Evolutionary conservation across 1,139 yeast species (phyloP).

Genomic region (Taphrina betulina): DNA sequence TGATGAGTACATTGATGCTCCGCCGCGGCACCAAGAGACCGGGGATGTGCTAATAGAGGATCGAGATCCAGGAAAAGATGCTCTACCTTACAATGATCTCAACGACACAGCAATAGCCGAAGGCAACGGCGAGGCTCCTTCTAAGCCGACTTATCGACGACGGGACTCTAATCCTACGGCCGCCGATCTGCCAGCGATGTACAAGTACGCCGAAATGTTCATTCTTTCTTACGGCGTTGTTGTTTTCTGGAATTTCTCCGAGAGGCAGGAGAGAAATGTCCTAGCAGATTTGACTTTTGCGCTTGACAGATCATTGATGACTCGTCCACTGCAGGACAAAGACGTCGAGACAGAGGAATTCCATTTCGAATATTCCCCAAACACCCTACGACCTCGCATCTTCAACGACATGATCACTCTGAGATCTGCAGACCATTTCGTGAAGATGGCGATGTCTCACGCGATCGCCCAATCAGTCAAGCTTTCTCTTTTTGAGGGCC

Average conservation of each 20-base stretch:
- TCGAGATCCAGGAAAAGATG: not conserved
- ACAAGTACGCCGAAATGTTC: constrained; percentile 50
- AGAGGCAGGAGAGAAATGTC: constrained; percentile 85
- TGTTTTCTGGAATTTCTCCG: constrained; percentile 95
- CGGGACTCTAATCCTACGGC: constrained; percentile 28
- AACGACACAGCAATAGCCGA: constrained; percentile 20
- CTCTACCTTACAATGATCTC: not conserved
- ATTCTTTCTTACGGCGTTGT: constrained; percentile 89
- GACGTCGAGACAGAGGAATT: constrained; percentile 95
- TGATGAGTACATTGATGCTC: constrained; percentile 30
- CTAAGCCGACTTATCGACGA: not conserved
- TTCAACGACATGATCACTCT: constrained; percentile 92
- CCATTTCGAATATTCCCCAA: constrained; percentile 83
- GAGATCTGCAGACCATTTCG: constrained; percentile 85
- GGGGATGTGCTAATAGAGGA: constrained; percentile 23
- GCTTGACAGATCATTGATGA: constrained; percentile 51
- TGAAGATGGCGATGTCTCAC: constrained; percentile 88
- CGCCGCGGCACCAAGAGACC: constrained; percentile 10
- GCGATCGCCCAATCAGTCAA: constrained; percentile 97
- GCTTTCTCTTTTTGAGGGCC: constrained; percentile 81
- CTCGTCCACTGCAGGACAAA: constrained; percentile 78
- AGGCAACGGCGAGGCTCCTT: constrained; percentile 4
- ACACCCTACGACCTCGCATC: constrained; percentile 79
- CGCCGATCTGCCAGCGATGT: constrained; percentile 32
- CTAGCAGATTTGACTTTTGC: constrained; percentile 90